These are phyloP conservation scores for Penicillium brevicompactum DNA, from an alignment of 2,329 filamentous ascomycete species.

Conservation along the genomic window DNA sequence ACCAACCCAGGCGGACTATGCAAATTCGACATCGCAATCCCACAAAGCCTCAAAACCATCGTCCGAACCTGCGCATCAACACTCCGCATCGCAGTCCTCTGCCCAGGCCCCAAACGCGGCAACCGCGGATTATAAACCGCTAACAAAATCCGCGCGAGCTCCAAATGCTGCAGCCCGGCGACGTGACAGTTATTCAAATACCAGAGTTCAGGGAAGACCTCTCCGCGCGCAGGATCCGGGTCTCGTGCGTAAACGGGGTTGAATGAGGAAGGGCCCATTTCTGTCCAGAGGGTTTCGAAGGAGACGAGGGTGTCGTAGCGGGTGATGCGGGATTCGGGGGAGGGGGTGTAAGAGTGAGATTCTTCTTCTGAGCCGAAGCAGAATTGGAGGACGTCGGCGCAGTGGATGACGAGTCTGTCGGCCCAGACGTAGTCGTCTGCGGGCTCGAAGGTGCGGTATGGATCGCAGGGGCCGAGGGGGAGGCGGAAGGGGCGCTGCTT, in stretches of 20 bases:
- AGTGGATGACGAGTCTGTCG: slow-evolving; percentile 61
- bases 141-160: slow-evolving; percentile 60
- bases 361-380: slow-evolving; percentile 52
- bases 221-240: slow-evolving; percentile 33
- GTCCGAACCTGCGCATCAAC: slow-evolving; percentile 25
- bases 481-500: slow-evolving; percentile 43
- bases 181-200: slow-evolving; percentile 61
- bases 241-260: slow-evolving; percentile 56
- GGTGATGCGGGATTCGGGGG: slow-evolving; percentile 18
- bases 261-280: slow-evolving; percentile 54
- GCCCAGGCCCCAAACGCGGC: slow-evolving; percentile 50
- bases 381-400: slow-evolving; percentile 65
- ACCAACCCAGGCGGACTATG: slow-evolving; percentile 60
- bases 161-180: slow-evolving; percentile 62
- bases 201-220: slow-evolving; percentile 61
- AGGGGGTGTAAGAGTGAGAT: slow-evolving; percentile 6
- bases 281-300: slow-evolving; percentile 52
- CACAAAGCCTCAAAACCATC: slow-evolving; percentile 58
- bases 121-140: slow-evolving; percentile 58
- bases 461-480: slow-evolving; percentile 41
- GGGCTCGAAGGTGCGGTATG: slow-evolving; percentile 37
- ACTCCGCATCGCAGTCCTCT: slow-evolving; percentile 16
- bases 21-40: slow-evolving; percentile 60
- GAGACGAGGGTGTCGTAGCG: slow-evolving; percentile 40
- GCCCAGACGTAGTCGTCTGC: slow-evolving; percentile 37